A percentile compares a stretch with the other conserved stretches of the same genome.
Conservation (phyloP, 2,329 filamentous ascomycete genomes). For the Pseudogymnoascus sp. region DNA sequence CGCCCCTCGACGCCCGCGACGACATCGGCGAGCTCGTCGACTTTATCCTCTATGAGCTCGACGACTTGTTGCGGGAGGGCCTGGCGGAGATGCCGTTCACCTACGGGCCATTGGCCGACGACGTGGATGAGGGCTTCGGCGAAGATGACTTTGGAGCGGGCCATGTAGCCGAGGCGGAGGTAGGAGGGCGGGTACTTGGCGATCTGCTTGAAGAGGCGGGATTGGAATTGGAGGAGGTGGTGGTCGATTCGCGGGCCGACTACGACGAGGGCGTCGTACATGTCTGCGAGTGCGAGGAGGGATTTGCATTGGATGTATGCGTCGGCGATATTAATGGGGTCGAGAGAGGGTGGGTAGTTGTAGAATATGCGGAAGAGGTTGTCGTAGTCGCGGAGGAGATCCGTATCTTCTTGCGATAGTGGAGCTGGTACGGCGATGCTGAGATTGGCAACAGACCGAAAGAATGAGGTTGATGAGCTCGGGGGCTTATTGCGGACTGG, state of each 20-base stretch:
- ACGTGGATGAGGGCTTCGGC: slow-evolving; percentile 87
- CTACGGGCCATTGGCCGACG: slow-evolving; percentile 86
- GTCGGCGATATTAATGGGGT: slow-evolving; percentile 80
- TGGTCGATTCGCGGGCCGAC: slow-evolving; percentile 88
- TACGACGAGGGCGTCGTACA: slow-evolving; percentile 84
- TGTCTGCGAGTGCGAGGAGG: slow-evolving; percentile 79
- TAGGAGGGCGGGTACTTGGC: slow-evolving; percentile 93
- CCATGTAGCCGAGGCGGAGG: slow-evolving; percentile 79
- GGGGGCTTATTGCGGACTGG: slow-evolving; percentile 54
- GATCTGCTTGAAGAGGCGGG: slow-evolving; percentile 88
- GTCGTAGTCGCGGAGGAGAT: slow-evolving; percentile 84
- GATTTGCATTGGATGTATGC: slow-evolving; percentile 93
- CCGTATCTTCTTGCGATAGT: slow-evolving; percentile 56
- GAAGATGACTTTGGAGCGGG: slow-evolving; percentile 75
- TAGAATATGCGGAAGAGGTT: slow-evolving; percentile 96
- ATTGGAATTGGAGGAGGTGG: slow-evolving; percentile 86
- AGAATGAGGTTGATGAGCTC: slow-evolving; percentile 63
- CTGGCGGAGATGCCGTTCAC: slow-evolving; percentile 67
- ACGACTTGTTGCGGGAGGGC: slow-evolving; percentile 69
- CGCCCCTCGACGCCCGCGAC: slow-evolving; percentile 73
- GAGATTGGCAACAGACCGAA: slow-evolving; percentile 81
- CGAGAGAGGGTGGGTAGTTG: slow-evolving; percentile 77
- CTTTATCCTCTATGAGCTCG: slow-evolving; percentile 90
- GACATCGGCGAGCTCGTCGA: slow-evolving; percentile 80
- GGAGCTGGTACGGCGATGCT: slow-evolving; percentile 35